These are phyloP conservation scores for Nigrospora oryzae DNA, from an alignment of 2,329 filamentous ascomycete genomes.

Conservation along the genomic window DNA sequence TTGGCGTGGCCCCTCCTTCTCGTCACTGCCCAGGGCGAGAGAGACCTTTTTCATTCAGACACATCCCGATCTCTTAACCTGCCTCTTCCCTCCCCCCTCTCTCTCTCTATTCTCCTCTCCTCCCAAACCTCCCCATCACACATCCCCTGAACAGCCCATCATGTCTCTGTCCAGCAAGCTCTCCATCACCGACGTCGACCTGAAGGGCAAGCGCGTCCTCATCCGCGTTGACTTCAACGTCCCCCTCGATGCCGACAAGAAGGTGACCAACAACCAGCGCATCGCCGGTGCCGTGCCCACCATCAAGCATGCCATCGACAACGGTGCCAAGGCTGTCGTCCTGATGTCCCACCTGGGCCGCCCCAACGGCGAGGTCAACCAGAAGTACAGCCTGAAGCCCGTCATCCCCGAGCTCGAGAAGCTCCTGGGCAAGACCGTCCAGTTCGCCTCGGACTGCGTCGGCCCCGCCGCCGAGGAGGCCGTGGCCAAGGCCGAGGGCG, in stretches of 20 bases:
- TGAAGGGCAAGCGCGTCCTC: constrained; percentile 97
- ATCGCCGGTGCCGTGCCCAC: constrained; percentile 93
- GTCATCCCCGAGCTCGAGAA: constrained; percentile 89
- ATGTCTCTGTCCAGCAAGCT: constrained; percentile 99
- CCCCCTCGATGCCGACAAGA: constrained; percentile 84
- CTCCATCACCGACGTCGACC: constrained; percentile 88
- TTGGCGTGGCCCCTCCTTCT: no score
- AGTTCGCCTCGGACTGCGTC: constrained; percentile 84
- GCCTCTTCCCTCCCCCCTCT: not conserved
- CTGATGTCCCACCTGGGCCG: constrained; percentile 99
- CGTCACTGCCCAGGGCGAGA: no score
- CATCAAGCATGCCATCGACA: constrained; percentile 86
- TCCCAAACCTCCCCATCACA: not conserved
- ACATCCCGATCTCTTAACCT: no score
- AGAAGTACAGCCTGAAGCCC: constrained; percentile 91
- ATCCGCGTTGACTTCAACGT: constrained; percentile 99
- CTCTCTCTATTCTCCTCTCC: no score
- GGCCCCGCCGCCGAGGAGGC: constrained; percentile 83
- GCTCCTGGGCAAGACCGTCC: constrained; percentile 75
- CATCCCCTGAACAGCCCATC: constrained; percentile 17
- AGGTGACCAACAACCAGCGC: constrained; percentile 96
- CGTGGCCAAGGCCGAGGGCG: constrained; percentile 73
- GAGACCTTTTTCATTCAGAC: no score
- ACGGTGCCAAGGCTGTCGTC: constrained; percentile 86
- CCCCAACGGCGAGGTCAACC: constrained; percentile 79